These are phyloP conservation scores for Arxiozyma slooffiae DNA, from an alignment of 1,139 yeast genomes.

Conservation along the genomic window DNA sequence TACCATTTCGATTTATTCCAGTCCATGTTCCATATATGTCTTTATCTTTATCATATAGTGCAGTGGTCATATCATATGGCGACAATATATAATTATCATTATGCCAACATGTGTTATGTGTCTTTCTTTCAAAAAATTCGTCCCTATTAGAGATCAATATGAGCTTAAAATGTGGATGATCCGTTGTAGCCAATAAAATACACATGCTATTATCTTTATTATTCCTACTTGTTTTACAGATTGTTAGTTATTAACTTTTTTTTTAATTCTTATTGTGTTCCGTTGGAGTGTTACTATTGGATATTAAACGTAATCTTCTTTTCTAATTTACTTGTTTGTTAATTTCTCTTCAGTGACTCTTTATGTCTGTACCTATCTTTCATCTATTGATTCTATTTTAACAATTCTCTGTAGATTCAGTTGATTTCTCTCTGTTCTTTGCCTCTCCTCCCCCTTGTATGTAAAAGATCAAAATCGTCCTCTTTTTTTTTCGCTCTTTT, in stretches of 20 bases:
- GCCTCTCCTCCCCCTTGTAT: too few relatives aligned
- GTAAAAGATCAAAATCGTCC: too few relatives aligned
- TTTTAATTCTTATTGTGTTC: background rate
- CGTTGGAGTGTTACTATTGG: background rate
- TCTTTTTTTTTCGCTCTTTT: too few relatives aligned
- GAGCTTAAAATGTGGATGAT: conserved; percentile 57
- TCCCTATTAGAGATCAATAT: conserved; percentile 76
- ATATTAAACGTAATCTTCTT: background rate
- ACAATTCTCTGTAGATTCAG: too few relatives aligned
- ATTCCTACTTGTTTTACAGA: background rate
- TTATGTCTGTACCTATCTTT: background rate
- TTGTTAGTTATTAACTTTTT: background rate
- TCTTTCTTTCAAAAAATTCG: conserved; percentile 67
- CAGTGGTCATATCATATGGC: conserved; percentile 62
- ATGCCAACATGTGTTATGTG: conserved; percentile 52
- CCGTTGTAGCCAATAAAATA: conserved; percentile 49
- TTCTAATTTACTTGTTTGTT: too few relatives aligned
- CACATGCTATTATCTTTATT: conserved; percentile 42
- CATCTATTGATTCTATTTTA: too few relatives aligned
- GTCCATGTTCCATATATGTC: conserved; percentile 77
- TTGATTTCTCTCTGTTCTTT: too few relatives aligned
- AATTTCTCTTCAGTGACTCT: background rate
- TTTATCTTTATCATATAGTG: conserved; percentile 2
- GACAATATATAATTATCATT: conserved; percentile 41
- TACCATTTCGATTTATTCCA: conserved; percentile 56